A percentile compares a stretch with the other conserved stretches of the same genome.
Evolutionary conservation across 306 rosid genomes (phyloP).

Genomic region (Dicorynia guianensis): DNA sequence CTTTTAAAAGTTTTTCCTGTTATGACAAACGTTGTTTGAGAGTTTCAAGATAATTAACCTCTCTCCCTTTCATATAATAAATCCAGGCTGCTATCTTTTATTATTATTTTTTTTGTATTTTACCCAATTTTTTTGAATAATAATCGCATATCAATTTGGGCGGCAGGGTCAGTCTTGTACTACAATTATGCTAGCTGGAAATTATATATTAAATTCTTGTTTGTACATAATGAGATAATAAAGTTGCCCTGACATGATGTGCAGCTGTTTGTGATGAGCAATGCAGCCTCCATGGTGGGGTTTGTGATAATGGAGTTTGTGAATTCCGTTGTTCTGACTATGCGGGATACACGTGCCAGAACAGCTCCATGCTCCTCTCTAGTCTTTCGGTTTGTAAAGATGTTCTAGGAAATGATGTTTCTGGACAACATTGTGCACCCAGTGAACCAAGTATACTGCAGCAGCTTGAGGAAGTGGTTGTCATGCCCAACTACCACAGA

Average conservation of each 20-base stretch:
- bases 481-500: conserved; percentile 93
- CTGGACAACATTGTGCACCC: conserved; percentile 98
- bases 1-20: conserved; percentile 9
- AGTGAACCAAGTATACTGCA: conserved; percentile 91
- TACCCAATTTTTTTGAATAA: background rate
- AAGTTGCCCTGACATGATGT: conserved; percentile 32
- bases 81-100: conserved; percentile 20
- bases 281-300: conserved; percentile 99
- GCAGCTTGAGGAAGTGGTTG: conserved; percentile 96
- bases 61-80: background rate
- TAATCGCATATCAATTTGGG: background rate
- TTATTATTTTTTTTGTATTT: conserved; percentile 22
- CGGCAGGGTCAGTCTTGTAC: conserved; percentile 11
- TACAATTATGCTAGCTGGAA: background rate
- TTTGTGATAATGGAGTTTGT: conserved; percentile 94
- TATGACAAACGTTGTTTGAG: background rate
- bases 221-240: conserved; percentile 27
- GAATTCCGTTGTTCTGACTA: conserved; percentile 99
- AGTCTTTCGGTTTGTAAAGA: conserved; percentile 83
- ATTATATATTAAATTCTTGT: background rate
- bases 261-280: conserved; percentile 97
- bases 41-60: conserved; percentile 13
- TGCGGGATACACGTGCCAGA: conserved; percentile 97
- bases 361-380: conserved; percentile 79
- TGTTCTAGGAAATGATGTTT: conserved; percentile 73